Percentiles rank a stretch among this genome's conserved stretches.
Evolutionary conservation across 768 basidiomycete species (phyloP).

Genomic region (Tephrocybe sp.): DNA sequence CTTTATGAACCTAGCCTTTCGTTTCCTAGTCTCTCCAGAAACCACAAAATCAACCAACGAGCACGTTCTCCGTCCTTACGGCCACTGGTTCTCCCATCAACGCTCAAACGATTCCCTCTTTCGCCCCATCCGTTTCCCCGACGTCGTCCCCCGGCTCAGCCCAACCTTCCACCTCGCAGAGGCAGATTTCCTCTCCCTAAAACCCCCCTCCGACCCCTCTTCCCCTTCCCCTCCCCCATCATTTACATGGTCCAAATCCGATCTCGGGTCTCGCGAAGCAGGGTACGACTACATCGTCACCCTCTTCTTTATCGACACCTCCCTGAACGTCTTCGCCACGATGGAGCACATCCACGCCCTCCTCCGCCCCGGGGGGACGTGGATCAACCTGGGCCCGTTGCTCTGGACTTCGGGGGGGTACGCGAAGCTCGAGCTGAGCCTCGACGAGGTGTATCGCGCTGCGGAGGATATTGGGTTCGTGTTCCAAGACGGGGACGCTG

Average conservation of each 20-base stretch:
- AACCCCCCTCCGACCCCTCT: constrained; percentile 20
- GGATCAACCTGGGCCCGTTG: constrained; percentile 74
- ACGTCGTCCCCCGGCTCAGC: constrained; percentile 52
- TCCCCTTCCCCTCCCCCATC: constrained; percentile 15
- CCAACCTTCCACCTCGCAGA: constrained; percentile 47
- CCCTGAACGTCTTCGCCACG: constrained; percentile 50
- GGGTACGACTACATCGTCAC: constrained; percentile 65
- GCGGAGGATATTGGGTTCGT: constrained; percentile 58
- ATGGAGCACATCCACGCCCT: constrained; percentile 57
- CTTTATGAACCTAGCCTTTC: constrained; percentile 64
- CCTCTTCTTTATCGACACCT: constrained; percentile 68
- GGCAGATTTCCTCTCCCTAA: constrained; percentile 55
- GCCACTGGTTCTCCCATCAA: constrained; percentile 74
- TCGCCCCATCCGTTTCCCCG: constrained; percentile 57
- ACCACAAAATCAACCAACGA: constrained; percentile 41
- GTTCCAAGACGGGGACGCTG: constrained; percentile 26
- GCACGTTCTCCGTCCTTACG: constrained; percentile 59
- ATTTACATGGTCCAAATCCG: constrained; percentile 19
- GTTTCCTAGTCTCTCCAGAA: constrained; percentile 53
- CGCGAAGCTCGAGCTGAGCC: constrained; percentile 55
- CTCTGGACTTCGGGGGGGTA: constrained; percentile 60
- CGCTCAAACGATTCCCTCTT: constrained; percentile 48
- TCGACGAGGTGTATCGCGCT: constrained; percentile 60
- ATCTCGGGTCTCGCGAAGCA: neutral
- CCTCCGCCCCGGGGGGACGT: constrained; percentile 60